Conservation (phyloP, 2,329 filamentous ascomycete species). For the Mariannaea elegans region DNA sequence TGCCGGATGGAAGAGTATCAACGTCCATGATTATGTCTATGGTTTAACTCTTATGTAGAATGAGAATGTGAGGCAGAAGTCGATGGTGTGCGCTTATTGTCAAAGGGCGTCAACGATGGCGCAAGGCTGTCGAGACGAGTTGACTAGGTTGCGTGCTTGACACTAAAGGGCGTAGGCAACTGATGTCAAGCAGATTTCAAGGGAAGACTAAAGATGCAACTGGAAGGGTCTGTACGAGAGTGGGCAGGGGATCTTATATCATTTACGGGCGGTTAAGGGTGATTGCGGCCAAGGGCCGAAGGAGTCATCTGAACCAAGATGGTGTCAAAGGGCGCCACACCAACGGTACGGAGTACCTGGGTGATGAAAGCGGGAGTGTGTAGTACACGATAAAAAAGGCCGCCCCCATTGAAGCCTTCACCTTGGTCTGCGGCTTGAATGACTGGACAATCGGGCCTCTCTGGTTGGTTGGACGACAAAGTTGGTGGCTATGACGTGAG, state of each 20-base stretch:
- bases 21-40: conserved; percentile 29
- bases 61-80: background rate
- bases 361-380: background rate
- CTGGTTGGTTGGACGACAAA: background rate
- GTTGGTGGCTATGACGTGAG: conserved; percentile 18
- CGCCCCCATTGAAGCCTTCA: conserved; percentile 10
- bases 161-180: conserved; percentile 28
- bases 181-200: background rate
- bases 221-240: conserved; percentile 28
- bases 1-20: conserved; percentile 26
- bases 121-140: conserved; percentile 21
- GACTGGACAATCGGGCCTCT: background rate
- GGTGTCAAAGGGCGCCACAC: conserved; percentile 23
- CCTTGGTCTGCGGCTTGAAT: conserved; percentile 4
- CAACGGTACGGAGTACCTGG: background rate
- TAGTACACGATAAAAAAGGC: conserved; percentile 5
- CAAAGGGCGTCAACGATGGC: conserved; percentile 35
- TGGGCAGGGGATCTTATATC: conserved; percentile 35
- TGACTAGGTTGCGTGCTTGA: conserved; percentile 36
- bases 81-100: conserved; percentile 23
- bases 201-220: conserved; percentile 33
- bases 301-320: conserved; percentile 40
- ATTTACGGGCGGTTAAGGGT: conserved; percentile 6
- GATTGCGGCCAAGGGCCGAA: conserved; percentile 29
- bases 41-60: conserved; percentile 2